These are phyloP conservation scores for Alternaria ethzedia DNA, from an alignment of 2,329 filamentous ascomycete genomes.

Conservation along the genomic window DNA sequence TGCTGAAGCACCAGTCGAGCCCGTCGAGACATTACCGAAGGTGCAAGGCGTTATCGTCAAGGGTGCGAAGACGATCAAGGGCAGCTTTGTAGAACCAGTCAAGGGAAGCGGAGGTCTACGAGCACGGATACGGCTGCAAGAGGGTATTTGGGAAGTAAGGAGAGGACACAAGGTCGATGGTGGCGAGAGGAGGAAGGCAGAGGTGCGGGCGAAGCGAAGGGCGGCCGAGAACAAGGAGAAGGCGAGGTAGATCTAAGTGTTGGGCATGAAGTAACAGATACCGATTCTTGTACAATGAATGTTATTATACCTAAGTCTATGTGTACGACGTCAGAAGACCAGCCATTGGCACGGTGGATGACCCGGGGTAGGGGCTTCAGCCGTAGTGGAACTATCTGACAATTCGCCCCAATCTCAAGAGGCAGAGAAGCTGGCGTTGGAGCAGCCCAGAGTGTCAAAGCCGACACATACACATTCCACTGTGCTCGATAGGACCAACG, in stretches of 20 bases:
- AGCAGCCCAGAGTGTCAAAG: background rate
- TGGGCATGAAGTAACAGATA: background rate
- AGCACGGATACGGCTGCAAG: conserved; percentile 72
- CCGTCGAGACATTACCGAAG: conserved; percentile 59
- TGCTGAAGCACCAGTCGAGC: conserved; percentile 40
- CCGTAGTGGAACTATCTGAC: background rate
- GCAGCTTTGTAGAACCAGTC: conserved; percentile 74
- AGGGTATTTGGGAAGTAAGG: conserved; percentile 92
- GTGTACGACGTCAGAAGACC: background rate
- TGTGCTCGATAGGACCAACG: background rate
- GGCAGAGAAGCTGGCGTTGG: background rate
- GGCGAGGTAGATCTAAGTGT: conserved; percentile 41
- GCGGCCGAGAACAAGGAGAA: conserved; percentile 78
- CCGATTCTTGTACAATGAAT: conserved; percentile 6
- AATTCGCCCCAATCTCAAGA: background rate
- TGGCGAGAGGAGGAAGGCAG: conserved; percentile 86
- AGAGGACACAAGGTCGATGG: conserved; percentile 92
- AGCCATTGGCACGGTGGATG: background rate
- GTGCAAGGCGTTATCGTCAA: conserved; percentile 72
- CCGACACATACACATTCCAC: background rate
- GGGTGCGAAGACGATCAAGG: conserved; percentile 72
- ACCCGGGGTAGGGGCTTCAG: background rate
- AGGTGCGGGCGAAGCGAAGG: conserved; percentile 85
- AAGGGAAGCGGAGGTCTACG: conserved; percentile 66
- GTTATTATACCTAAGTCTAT: background rate